Base-by-base conservation (phyloP, 2,329 filamentous ascomycete species). In the Aspergillus clavatus region DNA sequence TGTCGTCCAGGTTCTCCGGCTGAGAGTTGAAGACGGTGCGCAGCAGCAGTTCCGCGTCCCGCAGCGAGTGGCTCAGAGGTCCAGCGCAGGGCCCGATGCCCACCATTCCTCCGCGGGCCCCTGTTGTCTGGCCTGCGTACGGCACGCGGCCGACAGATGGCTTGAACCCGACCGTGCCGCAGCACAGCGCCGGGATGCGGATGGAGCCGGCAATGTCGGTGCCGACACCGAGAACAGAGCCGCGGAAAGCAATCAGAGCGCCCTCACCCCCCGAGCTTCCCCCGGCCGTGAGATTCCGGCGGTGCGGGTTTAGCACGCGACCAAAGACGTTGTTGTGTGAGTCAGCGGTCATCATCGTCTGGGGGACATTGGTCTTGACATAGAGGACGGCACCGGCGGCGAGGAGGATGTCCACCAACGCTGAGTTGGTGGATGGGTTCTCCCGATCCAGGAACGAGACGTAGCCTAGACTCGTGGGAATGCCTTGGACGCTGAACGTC, bases 261-360 rank as follows among this genome's bases (percentile, higher is more conserved):
- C 75, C 80, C 58, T 85, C 82, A n/a, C 84, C 84, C 3, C 83
- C 84, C 1, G 77, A 80, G 4, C 76, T 80, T 2, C 84, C 84
- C 1, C 84, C 84, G 0, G 81, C 73, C 0, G 76, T 80, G 8
- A 83, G 66, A 7, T 70, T 66, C 1, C 76, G 71, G 43, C 83
- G 82, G 51, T 76, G 68, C 0, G 84, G 83, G 54, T 84, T 86
- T 1, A 84, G 64, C 0, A 78, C 79, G 12, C 77, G 72, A 1
- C 81, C 82, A 43, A 80, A 81, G 7, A 84, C 55, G 51, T 82
- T 77, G 57, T 81, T 83, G 23, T 60, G 55, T 0, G 59, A 60
- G 21, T 61, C 79, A 65, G 8, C 72, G 69, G 59, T 84, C 58
- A 60, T 59, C 52, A 62, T 53, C 0, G 76, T 77, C 48, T 80